Percentiles rank a stretch among this genome's conserved stretches.
Conservation (phyloP, 2,329 filamentous ascomycete genomes). For the Sporothrix variecibatus region DNA sequence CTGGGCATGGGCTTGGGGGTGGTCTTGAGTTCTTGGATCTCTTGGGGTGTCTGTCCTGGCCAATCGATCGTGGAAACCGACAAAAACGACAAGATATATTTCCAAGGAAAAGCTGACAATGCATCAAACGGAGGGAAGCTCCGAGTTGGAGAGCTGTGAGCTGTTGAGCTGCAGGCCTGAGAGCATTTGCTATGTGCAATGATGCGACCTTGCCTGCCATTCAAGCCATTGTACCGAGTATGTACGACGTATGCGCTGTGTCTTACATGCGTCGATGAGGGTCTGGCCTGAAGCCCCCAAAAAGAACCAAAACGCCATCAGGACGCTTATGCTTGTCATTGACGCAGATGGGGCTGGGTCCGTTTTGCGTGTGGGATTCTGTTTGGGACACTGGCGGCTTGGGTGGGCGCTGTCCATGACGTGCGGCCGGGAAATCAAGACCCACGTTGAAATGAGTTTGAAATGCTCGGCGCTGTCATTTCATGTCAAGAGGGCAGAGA, state of each 20-base stretch:
- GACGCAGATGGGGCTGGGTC: background rate
- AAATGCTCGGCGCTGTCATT: background rate
- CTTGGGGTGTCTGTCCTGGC: background rate
- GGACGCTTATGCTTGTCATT: slow-evolving; percentile 13
- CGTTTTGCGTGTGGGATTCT: background rate
- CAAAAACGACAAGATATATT: background rate
- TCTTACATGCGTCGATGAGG: background rate
- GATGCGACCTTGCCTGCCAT: background rate
- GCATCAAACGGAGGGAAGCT: background rate
- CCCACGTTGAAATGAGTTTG: background rate
- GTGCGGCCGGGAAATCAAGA: background rate
- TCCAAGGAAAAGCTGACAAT: background rate
- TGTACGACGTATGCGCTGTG: background rate
- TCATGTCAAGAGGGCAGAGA: background rate
- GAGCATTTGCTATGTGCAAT: background rate
- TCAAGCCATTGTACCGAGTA: background rate
- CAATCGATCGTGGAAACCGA: background rate
- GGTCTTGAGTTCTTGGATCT: background rate
- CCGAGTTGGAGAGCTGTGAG: background rate
- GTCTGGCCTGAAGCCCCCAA: too few species aligned
- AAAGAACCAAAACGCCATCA: background rate
- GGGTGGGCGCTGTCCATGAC: slow-evolving; percentile 3
- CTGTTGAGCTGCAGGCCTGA: background rate
- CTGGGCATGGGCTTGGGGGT: background rate
- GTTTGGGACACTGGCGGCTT: background rate